A percentile compares a stretch with the other conserved stretches of the same genome.
phyloP scores from a whole-genome alignment of 768 basidiomycete species.

The Russula abietina region DNA sequence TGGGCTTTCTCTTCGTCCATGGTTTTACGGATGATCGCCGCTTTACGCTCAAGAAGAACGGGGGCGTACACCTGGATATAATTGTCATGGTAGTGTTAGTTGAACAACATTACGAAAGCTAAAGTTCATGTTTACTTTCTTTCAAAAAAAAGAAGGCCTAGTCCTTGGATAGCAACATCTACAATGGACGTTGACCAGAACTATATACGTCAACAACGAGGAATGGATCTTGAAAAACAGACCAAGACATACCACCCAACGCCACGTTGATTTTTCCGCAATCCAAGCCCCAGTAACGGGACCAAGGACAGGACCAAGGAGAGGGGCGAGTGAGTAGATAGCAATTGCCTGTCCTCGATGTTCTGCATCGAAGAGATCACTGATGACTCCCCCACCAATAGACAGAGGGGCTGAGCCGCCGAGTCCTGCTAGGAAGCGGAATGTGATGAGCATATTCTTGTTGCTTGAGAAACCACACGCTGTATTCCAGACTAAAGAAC shows the following conservation, averaged over 20 bases:
- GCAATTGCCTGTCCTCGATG: constrained; percentile 62
- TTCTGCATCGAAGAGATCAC: constrained; percentile 57
- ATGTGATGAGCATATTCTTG: constrained; percentile 52
- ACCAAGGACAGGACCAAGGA: constrained; percentile 52
- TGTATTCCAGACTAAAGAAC: constrained; percentile 46
- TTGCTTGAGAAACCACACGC: constrained; percentile 55
- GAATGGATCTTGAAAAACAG: not conserved
- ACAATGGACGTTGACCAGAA: constrained; percentile 68
- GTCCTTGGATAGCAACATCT: constrained; percentile 46
- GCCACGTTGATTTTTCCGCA: constrained; percentile 57
- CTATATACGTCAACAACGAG: constrained; percentile 28
- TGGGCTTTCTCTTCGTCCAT: constrained; percentile 45
- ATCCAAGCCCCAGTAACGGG: no score
- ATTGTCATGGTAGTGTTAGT: not conserved
- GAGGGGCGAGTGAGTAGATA: constrained; percentile 45
- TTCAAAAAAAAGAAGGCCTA: constrained; percentile 51
- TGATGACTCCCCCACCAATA: constrained; percentile 48
- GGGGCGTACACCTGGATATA: constrained; percentile 29
- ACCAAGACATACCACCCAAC: constrained; percentile 49
- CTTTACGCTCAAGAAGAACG: no score
- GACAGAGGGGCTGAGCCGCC: constrained; percentile 68
- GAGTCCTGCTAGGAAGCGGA: constrained; percentile 63
- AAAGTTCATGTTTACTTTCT: constrained; percentile 47
- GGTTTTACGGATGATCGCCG: constrained; percentile 37
- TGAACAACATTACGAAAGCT: not conserved